Evolutionary conservation across 768 basidiomycete genomes (phyloP).

Genomic region (Wakefieldia striispora): DNA sequence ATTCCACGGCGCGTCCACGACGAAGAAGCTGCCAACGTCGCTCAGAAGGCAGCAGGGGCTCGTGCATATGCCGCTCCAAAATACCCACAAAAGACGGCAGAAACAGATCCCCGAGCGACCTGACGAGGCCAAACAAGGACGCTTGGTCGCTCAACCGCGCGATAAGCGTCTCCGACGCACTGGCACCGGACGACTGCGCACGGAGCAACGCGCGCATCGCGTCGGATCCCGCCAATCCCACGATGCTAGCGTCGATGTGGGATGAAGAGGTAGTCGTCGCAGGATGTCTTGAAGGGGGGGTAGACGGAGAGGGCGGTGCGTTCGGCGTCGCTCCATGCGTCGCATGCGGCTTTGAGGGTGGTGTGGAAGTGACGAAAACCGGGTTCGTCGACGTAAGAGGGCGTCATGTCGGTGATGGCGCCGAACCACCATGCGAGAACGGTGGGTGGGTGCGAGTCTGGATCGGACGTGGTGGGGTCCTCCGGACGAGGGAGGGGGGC

Average conservation of each 20-base stretch:
- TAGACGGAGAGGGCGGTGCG: constrained; percentile 32
- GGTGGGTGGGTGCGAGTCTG: constrained; percentile 1
- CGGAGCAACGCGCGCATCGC: constrained; percentile 26
- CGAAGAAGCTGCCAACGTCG: constrained; percentile 54
- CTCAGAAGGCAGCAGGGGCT: constrained; percentile 18
- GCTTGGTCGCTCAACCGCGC: constrained; percentile 26
- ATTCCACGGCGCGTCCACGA: constrained; percentile 53
- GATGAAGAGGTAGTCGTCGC: constrained; percentile 55
- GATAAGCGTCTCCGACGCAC: constrained; percentile 1
- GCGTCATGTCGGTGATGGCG: constrained; percentile 43
- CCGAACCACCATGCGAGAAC: constrained; percentile 30
- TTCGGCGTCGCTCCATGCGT: constrained; percentile 33
- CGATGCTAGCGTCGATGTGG: constrained; percentile 50
- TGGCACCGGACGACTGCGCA: not conserved
- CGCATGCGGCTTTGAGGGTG: constrained; percentile 43
- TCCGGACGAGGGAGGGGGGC: not conserved
- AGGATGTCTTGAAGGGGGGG: constrained; percentile 47
- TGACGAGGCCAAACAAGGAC: constrained; percentile 45
- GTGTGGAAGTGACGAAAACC: constrained; percentile 49
- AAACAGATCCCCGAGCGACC: constrained; percentile 42
- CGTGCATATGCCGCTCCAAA: constrained; percentile 36
- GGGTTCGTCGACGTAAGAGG: constrained; percentile 45
- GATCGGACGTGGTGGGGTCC: not conserved
- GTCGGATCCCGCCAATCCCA: constrained; percentile 50
- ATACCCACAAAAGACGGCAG: constrained; percentile 47